Percentiles rank a stretch among this genome's conserved stretches.
phyloP scores from a whole-genome alignment of 2,329 filamentous ascomycete species.

The Clonostachys byssicola region DNA sequence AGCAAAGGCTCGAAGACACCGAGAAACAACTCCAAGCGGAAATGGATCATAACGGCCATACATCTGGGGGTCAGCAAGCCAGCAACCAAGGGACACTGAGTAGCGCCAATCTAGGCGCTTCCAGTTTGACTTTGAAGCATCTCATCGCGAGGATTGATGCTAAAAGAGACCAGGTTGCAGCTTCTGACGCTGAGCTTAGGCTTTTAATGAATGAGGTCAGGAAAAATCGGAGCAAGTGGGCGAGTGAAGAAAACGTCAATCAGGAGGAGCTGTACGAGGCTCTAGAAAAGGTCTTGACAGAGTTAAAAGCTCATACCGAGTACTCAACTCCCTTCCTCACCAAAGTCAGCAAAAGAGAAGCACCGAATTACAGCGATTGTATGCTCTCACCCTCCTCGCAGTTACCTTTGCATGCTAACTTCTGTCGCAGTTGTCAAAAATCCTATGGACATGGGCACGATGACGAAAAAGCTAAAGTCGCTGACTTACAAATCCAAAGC shows the following conservation, averaged over 20 bases:
- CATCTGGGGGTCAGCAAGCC: constrained; percentile 41
- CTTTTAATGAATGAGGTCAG: constrained; percentile 95
- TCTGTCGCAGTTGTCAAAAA: constrained; percentile 73
- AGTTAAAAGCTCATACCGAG: constrained; percentile 95
- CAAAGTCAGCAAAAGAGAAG: constrained; percentile 93
- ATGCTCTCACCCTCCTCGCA: constrained; percentile 32
- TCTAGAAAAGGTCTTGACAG: constrained; percentile 91
- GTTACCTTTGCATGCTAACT: constrained; percentile 11
- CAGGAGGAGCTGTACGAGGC: constrained; percentile 98
- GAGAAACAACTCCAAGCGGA: constrained; percentile 95
- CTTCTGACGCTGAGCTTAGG: constrained; percentile 88
- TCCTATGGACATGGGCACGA: constrained; percentile 94
- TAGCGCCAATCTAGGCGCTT: constrained; percentile 90
- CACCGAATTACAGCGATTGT: constrained; percentile 91
- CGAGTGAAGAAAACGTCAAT: constrained; percentile 93
- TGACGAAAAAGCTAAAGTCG: constrained; percentile 95
- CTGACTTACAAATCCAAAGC: constrained; percentile 82
- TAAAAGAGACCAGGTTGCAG: constrained; percentile 84
- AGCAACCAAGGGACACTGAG: constrained; percentile 85
- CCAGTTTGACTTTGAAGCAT: constrained; percentile 93
- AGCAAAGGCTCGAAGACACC: constrained; percentile 93
- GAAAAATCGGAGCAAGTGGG: constrained; percentile 98
- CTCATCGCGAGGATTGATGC: constrained; percentile 93
- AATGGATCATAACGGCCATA: constrained; percentile 66
- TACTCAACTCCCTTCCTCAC: constrained; percentile 95